Conservation (phyloP, 2,329 filamentous ascomycete species). For the Thielaviopsis ethacetica region DNA sequence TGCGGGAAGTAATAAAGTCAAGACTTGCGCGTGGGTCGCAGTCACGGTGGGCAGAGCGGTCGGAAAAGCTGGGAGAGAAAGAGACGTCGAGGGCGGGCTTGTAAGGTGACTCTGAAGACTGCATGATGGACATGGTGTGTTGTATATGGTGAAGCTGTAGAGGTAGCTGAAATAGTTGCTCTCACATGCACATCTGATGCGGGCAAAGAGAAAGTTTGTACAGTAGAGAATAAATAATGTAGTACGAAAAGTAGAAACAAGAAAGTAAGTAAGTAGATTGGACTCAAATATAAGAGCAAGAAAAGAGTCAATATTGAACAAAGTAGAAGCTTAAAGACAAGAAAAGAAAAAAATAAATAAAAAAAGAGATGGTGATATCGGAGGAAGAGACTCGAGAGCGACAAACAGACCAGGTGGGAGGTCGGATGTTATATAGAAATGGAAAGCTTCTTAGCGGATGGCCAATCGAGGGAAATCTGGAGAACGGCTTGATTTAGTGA, state of each 20-base stretch:
- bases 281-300: not conserved
- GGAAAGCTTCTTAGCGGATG: not conserved
- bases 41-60: not conserved
- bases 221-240: not conserved
- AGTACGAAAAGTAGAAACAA: not conserved
- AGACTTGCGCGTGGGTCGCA: slow-evolving; percentile 2
- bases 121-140: not conserved
- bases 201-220: not conserved
- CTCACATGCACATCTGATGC: no score
- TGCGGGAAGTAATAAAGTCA: not conserved
- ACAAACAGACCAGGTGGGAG: not conserved
- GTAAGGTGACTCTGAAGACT: not conserved
- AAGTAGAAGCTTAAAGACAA: not conserved
- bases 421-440: not conserved
- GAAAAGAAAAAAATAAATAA: not conserved
- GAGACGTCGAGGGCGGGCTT: no score
- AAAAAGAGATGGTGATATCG: not conserved
- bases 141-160: no score
- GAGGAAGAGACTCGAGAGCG: not conserved
- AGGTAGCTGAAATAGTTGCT: no score
- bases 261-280: not conserved
- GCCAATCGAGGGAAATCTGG: not conserved
- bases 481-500: not conserved
- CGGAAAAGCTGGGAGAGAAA: not conserved
- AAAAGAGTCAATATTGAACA: not conserved